Conservation (phyloP, 805 yeast genomes). For the Schwanniomyces pseudopolymorphus region DNA sequence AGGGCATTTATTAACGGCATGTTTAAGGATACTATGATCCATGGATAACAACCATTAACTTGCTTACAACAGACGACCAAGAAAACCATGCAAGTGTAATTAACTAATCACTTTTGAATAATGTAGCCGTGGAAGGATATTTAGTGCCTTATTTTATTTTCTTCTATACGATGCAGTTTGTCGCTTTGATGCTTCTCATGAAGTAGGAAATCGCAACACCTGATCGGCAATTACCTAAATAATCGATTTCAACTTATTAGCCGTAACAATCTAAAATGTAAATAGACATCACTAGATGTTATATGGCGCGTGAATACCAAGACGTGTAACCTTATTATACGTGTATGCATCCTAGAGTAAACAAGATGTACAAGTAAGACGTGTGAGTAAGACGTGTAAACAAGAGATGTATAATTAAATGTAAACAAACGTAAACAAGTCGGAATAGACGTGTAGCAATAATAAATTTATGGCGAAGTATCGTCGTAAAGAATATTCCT, state of each 20-base stretch:
- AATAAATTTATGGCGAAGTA: not conserved
- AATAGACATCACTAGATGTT: not conserved
- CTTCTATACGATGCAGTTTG: not conserved
- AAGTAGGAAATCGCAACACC: not conserved
- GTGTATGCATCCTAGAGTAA: not conserved
- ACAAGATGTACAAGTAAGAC: not conserved
- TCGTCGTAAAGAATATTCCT: not conserved
- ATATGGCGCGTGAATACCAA: not conserved
- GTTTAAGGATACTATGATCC: no score
- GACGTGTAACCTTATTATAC: not conserved
- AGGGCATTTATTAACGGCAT: no score
- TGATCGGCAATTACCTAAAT: not conserved
- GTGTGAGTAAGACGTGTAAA: not conserved
- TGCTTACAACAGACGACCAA: no score
- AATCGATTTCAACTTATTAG: not conserved
- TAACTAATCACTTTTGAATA: no score
- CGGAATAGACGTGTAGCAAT: not conserved
- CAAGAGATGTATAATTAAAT: not conserved
- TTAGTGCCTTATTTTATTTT: no score
- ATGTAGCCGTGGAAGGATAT: no score
- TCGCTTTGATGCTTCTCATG: not conserved
- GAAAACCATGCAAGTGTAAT: no score
- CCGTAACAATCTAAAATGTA: not conserved
- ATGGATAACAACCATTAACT: no score
- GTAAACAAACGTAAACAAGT: not conserved